These are phyloP conservation scores for Salvia miltiorrhiza DNA, from an alignment of 257 asterid genomes.

Conservation along the genomic window DNA sequence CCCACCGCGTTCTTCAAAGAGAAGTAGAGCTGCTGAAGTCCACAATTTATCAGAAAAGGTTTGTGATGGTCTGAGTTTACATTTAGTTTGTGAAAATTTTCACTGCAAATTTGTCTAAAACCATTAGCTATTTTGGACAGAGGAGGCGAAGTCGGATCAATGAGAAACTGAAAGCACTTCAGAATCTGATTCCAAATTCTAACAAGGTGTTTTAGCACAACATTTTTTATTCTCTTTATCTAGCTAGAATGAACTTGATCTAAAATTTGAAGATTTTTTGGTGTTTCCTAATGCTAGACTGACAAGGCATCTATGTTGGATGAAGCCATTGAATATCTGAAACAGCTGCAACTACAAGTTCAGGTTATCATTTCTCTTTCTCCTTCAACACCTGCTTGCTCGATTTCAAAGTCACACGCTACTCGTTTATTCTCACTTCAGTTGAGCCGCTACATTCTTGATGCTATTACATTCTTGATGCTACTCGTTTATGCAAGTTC, in stretches of 20 bases:
- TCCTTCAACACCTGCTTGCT: not conserved
- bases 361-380: conserved; percentile 55
- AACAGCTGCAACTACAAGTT: conserved; percentile 96
- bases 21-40: conserved; percentile 92
- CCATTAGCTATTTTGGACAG: conserved; percentile 39
- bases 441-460: not conserved
- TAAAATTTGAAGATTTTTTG: conserved; percentile 3
- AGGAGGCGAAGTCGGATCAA: conserved; percentile 96
- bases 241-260: not conserved
- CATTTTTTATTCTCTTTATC: not conserved
- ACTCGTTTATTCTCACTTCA: not conserved
- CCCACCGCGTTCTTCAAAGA: conserved; percentile 69
- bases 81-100: conserved; percentile 1
- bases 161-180: conserved; percentile 93
- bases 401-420: not conserved
- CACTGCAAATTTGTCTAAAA: conserved; percentile 18
- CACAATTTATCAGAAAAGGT: conserved; percentile 97
- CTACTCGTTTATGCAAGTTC: not conserved
- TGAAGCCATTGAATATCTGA: conserved; percentile 93
- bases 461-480: conserved; percentile 1
- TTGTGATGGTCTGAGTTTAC: conserved; percentile 10
- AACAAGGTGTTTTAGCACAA: conserved; percentile 45
- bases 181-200: conserved; percentile 87
- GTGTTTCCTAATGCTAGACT: conserved; percentile 46
- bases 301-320: conserved; percentile 99